Conservation (phyloP, 129 eudicot species). For the Saussurea involucrata region DNA sequence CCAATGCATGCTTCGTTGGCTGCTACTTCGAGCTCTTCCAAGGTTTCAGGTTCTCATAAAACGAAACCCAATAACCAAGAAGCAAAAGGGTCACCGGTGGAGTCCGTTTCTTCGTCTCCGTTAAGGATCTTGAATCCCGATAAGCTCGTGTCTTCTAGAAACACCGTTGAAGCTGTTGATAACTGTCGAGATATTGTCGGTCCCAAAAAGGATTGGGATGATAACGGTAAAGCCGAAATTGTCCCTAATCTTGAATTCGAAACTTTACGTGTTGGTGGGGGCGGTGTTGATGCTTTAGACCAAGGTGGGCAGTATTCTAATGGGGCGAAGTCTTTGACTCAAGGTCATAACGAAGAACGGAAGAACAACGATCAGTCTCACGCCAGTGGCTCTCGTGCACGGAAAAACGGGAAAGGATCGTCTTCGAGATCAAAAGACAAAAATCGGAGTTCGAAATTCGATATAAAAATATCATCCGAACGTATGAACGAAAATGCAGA, state of each 20-base stretch:
- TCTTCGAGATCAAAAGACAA: conserved; percentile 69
- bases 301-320: background rate
- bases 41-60: conserved; percentile 88
- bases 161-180: conserved; percentile 27
- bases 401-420: conserved; percentile 55
- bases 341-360: conserved; percentile 25
- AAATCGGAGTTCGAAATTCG: conserved; percentile 46
- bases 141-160: conserved; percentile 37
- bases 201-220: conserved; percentile 48
- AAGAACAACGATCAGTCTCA: conserved; percentile 34
- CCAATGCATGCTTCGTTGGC: conserved; percentile 38
- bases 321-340: conserved; percentile 26
- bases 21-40: conserved; percentile 93
- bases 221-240: conserved; percentile 18
- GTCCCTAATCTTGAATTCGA: conserved; percentile 32
- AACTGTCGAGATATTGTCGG: conserved; percentile 34
- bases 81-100: conserved; percentile 86
- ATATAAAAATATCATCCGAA: conserved; percentile 40
- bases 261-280: conserved; percentile 20
- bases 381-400: conserved; percentile 30
- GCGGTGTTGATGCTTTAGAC: background rate
- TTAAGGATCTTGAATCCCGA: conserved; percentile 52
- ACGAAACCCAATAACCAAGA: conserved; percentile 53
- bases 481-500: conserved; percentile 23
- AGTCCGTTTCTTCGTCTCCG: conserved; percentile 96